These are phyloP conservation scores for Plasmopara viticola DNA, from an alignment of 352 stramenopile species.

Conservation along the genomic window DNA sequence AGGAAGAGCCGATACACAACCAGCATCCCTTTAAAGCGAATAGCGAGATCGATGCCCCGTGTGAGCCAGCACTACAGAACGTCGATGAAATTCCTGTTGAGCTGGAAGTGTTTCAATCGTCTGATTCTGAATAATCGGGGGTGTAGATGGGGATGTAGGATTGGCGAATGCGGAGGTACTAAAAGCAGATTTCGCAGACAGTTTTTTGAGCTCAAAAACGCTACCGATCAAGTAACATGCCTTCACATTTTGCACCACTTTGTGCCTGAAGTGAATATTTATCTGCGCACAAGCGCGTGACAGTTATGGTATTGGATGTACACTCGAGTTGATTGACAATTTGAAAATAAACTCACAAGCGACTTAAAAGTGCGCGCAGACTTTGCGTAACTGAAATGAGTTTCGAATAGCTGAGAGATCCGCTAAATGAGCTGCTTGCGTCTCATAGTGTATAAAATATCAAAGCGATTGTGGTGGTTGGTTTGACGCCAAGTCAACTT, in stretches of 20 bases:
- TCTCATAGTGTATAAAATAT: too few relatives aligned
- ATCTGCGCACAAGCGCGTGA: conserved; percentile 21
- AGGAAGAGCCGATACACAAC: conserved; percentile 11
- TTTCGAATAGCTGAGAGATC: too few relatives aligned
- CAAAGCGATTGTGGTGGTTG: too few relatives aligned
- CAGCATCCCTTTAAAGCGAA: background rate
- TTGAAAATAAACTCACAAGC: conserved; percentile 10
- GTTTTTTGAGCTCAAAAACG: background rate
- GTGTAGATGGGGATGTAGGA: conserved; percentile 3
- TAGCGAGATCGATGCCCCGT: background rate
- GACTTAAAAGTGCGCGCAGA: too few relatives aligned
- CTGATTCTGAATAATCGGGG: conserved; percentile 9
- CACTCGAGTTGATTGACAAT: conserved; percentile 14
- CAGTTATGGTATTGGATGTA: conserved; percentile 12
- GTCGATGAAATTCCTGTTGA: conserved; percentile 13
- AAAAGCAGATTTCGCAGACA: background rate
- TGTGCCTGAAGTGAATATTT: conserved; percentile 13
- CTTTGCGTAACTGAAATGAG: too few relatives aligned
- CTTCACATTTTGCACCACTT: too few relatives aligned
- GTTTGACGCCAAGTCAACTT: too few relatives aligned
- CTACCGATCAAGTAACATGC: too few relatives aligned
- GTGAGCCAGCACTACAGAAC: background rate
- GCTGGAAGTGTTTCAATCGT: conserved; percentile 17
- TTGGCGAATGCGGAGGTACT: background rate
- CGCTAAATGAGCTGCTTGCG: too few relatives aligned